These are phyloP conservation scores for Plectosphaerella plurivora DNA, from an alignment of 2,329 filamentous ascomycete genomes.

Conservation along the genomic window DNA sequence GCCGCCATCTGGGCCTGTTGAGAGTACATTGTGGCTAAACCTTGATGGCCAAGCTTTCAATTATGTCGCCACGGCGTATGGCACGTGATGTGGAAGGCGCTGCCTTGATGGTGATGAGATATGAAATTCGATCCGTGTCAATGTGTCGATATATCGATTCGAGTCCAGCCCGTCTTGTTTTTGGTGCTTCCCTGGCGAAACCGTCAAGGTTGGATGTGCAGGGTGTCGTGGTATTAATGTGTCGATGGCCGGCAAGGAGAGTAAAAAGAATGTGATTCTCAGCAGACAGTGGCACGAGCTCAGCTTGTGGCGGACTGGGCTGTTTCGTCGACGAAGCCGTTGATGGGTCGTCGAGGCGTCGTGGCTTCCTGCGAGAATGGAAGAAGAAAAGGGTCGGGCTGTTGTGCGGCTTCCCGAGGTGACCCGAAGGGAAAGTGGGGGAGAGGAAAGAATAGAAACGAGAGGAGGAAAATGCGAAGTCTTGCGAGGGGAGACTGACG, in stretches of 20 bases:
- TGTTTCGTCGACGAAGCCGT: conserved; percentile 16
- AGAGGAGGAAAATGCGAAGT: conserved; percentile 33
- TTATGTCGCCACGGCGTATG: background rate
- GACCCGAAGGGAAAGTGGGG: conserved; percentile 17
- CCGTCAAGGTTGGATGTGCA: background rate
- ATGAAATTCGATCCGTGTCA: conserved; percentile 1
- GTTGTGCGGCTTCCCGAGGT: conserved; percentile 2
- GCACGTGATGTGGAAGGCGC: conserved; percentile 11
- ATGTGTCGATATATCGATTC: conserved; percentile 15
- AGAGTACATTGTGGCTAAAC: conserved; percentile 62
- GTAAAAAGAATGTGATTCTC: conserved; percentile 15
- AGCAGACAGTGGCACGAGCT: conserved; percentile 1
- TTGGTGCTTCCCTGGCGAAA: background rate
- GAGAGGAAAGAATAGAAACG: conserved; percentile 25
- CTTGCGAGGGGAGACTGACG: conserved; percentile 32
- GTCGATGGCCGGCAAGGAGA: conserved; percentile 5
- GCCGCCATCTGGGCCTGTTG: conserved; percentile 84
- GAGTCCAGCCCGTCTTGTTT: conserved; percentile 40
- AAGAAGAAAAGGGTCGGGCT: conserved; percentile 24
- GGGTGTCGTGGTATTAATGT: background rate
- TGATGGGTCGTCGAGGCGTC: conserved; percentile 14
- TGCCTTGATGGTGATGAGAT: conserved; percentile 9
- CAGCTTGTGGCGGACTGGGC: conserved; percentile 1
- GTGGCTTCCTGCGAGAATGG: conserved; percentile 12
- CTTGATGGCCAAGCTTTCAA: background rate